A percentile compares a stretch with the other conserved stretches of the same genome.
Conservation (phyloP, 2,329 filamentous ascomycete species). For the Colletotrichum siamense region DNA sequence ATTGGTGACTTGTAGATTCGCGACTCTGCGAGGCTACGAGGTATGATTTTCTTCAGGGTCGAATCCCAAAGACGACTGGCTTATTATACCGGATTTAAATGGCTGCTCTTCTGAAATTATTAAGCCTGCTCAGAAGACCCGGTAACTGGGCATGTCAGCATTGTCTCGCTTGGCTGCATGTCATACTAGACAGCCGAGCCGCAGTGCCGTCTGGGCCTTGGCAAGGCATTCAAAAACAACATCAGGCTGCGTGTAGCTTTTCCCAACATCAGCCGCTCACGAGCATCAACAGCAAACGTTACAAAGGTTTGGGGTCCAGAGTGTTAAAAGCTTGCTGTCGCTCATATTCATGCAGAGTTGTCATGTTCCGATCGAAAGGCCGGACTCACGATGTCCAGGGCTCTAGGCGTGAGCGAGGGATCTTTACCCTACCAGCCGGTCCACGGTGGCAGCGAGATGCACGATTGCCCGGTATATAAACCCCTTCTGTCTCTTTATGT, state of each 20-base stretch:
- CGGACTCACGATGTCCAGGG: background rate
- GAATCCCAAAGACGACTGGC: background rate
- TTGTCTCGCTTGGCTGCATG: background rate
- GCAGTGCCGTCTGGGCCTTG: background rate
- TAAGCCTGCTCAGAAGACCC: background rate
- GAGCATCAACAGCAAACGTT: background rate
- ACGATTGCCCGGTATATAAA: accelerated
- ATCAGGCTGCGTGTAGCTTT: background rate
- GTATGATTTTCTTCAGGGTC: too few species aligned
- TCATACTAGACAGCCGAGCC: background rate
- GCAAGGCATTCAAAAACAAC: background rate
- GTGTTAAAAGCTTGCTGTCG: accelerated
- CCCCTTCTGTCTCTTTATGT: too few species aligned
- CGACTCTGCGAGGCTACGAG: accelerated
- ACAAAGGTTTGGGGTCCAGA: background rate
- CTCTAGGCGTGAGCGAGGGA: background rate
- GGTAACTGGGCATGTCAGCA: background rate
- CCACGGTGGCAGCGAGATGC: background rate
- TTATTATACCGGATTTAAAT: too few species aligned
- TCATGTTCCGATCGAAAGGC: background rate
- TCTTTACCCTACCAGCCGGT: background rate
- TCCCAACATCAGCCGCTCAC: background rate
- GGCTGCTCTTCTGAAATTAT: too few species aligned
- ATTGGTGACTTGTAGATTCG: background rate
- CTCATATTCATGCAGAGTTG: background rate